Evolutionary conservation across 352 stramenopile species (phyloP), one percentile per base, ranked within the genome.

Genomic region (Phytophthora tentaculata): DNA sequence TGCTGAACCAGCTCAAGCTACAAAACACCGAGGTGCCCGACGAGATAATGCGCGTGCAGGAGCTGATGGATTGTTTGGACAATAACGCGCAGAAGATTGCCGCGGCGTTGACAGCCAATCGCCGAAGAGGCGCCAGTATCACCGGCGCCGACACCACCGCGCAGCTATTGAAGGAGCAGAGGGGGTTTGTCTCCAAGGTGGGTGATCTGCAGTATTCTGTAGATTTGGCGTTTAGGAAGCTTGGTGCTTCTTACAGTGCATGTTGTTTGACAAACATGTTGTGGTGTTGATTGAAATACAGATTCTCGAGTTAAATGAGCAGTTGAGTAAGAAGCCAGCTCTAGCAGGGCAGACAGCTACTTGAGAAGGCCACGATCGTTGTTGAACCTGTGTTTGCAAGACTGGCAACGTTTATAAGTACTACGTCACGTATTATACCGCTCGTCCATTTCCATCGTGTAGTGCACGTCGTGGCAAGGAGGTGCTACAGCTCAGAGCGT

Each of bases 41-140:
- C 9, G 86, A 91, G 59, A 39, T 94, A 45, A 35, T 79, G 45
- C 64, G 75, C 32, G 74, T 83, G 45, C 86, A 94, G 67, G 81
- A 91, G 12, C 50, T 91, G 43, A 57, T 94, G 35, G 82, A 92
- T 57, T 84, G 72, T 50, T 60, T 90, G 29, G 80, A 92, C 67
- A 79, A 81, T 51, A 94, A 94, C 66, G 83, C 80, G 47, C 65
- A 91, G 57, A 86, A 86, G 52, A 90, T 92, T 53, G 83, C 86
- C 41, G 61, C 69, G 48, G 75, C 82, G 52, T 56, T 94, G 54
- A 64, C 73, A 16, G 71, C 78, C 53, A 81, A 69, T 24, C 78
- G 72, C 12, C 74, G 74, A 54, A 75, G 60, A 44, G 60, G 63
- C 7, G 59, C 51, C 2, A 61, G 28, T 28, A 32, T 56, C n/a